Base-by-base conservation (phyloP, 495 filamentous ascomycete genomes). In the Wilcoxina mikolae region DNA sequence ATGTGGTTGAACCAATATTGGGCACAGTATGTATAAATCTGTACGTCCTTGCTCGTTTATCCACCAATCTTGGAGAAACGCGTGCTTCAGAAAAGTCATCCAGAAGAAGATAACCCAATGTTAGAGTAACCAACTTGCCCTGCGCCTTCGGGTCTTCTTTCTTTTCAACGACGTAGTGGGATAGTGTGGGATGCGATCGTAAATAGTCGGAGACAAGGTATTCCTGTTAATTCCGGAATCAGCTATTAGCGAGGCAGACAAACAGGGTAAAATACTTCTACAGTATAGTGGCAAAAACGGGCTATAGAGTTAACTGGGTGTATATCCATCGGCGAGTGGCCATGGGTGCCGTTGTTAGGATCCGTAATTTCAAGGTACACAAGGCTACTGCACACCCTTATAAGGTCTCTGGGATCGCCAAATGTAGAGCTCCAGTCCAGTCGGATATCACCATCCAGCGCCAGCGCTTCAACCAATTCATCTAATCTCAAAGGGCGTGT, bases 161-260 rank as follows among this genome's bases (percentile, higher is more conserved):
- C n/a, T n/a, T n/a, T 20, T 9, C 10, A 5, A 4, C 4, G 20
- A 5, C 39, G 39, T 4, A 10, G 10, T 5, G 31, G 5, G 20
- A 20, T 5, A 9, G 39, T 20, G 10, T 4, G 17, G 10, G 4
- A 18, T 10, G 10, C 39, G 10, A 28, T 11, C n/a, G n/a, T 11
- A 49, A 20, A 29, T 49, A 49, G 10, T 49, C 46, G 46, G 46
- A 49, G 27, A n/a, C 46, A 18, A 49, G 20, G 23, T 49, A 49
- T 23, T 49, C 46, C 46, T 49, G 25, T n/a, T n/a, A 28, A 15
- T 15, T 2, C 12, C 9, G 1, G n/a, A 15, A 49, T 39, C 20
- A 39, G 35, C 35, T 12, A 15, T 3, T 15, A 39, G 15, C 46
- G 9, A 49, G 27, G 27, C 12, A 9, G 7, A 9, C 10, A 12